These are phyloP conservation scores for Raddia distichophylla DNA, from an alignment of 176 grass and related monocot genomes.

Conservation along the genomic window DNA sequence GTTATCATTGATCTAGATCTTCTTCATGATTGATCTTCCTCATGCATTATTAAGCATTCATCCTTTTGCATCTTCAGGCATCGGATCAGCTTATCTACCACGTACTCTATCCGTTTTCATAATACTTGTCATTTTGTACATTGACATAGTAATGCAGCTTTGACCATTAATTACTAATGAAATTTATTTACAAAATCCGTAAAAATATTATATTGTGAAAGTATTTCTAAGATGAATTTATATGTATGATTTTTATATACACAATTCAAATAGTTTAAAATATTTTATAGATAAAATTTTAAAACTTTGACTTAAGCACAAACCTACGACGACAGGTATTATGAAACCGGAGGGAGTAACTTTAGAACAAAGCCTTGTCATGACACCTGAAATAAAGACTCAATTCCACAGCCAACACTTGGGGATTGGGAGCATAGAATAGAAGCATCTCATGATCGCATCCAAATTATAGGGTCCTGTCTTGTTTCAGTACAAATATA, in stretches of 20 bases:
- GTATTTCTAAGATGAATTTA: no score
- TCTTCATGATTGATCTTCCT: background rate
- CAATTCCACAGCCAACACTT: background rate
- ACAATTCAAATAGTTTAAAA: no score
- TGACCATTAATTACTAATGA: no score
- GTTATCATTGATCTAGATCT: background rate
- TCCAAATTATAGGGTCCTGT: background rate
- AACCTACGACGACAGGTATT: no score
- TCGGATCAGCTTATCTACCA: background rate
- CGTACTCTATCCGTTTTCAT: no score
- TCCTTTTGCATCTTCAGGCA: background rate
- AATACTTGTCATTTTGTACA: no score
- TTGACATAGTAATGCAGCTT: no score
- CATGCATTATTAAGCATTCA: background rate
- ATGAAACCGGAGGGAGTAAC: background rate
- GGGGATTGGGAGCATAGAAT: background rate
- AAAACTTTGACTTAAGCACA: no score
- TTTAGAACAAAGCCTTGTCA: background rate
- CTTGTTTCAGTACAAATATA: background rate
- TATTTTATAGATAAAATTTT: no score
- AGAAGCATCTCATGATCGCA: background rate
- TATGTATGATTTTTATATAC: no score
- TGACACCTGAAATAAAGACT: conserved; percentile 1
- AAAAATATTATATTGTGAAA: no score
- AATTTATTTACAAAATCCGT: no score